A percentile compares a stretch with the other conserved stretches of the same genome.
Conservation (phyloP, 208 protist species). For the Trypanosomatidae sp. region DNA sequence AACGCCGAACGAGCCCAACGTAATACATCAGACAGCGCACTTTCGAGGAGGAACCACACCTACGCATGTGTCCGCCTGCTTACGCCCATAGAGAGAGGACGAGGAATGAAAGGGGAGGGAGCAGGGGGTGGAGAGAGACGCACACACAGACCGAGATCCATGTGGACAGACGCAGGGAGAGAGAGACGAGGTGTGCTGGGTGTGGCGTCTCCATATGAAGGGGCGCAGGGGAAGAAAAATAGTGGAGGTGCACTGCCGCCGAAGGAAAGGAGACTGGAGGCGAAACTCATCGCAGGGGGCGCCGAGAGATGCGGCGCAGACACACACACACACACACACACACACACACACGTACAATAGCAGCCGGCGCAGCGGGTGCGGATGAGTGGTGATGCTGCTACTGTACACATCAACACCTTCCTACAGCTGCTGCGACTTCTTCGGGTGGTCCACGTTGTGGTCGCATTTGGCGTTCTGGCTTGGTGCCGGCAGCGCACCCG, state of each 20-base stretch:
- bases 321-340: not conserved
- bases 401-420: not conserved
- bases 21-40: too few relatives aligned
- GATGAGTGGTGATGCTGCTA: not conserved
- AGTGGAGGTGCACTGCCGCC: not conserved
- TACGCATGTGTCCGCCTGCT: too few relatives aligned
- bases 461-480: not conserved
- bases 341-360: not conserved
- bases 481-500: slow-evolving; percentile 1
- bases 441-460: slow-evolving; percentile 8
- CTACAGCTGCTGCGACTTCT: slow-evolving; percentile 22
- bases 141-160: not conserved
- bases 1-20: not conserved
- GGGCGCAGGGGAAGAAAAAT: not conserved
- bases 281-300: not conserved
- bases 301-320: not conserved
- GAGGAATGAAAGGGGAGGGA: too few relatives aligned
- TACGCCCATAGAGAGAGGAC: too few relatives aligned
- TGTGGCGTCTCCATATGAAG: not conserved
- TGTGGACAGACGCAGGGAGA: not conserved
- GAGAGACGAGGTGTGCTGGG: not conserved
- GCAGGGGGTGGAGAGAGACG: not conserved
- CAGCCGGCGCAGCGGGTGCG: not conserved
- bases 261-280: not conserved
- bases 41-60: too few relatives aligned